phyloP scores from a whole-genome alignment of 371 early-diverging fungal species.

The Mucor saturninus region DNA sequence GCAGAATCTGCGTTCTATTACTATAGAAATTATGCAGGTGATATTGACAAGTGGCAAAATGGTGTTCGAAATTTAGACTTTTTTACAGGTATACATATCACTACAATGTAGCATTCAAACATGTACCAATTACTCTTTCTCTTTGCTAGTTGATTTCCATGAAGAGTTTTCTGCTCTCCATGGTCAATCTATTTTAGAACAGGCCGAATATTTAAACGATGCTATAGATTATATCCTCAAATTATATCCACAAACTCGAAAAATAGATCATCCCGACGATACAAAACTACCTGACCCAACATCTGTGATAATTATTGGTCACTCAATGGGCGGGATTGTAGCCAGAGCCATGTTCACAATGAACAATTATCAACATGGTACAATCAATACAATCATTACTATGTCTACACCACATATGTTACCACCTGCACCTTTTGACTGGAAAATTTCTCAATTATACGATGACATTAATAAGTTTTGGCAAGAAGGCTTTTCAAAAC shows the following conservation, averaged over 20 bases:
- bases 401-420: constrained; percentile 88
- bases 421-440: constrained; percentile 85
- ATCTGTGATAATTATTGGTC: constrained; percentile 88
- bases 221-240: constrained; percentile 85
- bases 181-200: constrained; percentile 77
- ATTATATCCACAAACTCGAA: constrained; percentile 60
- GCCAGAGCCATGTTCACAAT: constrained; percentile 82
- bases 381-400: constrained; percentile 87
- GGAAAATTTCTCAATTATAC: constrained; percentile 79
- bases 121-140: too few species aligned
- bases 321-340: constrained; percentile 98
- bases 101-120: not conserved
- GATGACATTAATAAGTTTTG: constrained; percentile 75
- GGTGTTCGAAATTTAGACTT: constrained; percentile 74
- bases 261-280: constrained; percentile 13
- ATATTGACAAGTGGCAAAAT: constrained; percentile 32
- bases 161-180: constrained; percentile 93
- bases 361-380: constrained; percentile 72
- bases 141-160: constrained; percentile 76
- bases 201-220: constrained; percentile 86
- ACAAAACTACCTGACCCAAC: constrained; percentile 55
- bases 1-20: constrained; percentile 68
- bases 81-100: constrained; percentile 69
- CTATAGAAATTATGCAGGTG: constrained; percentile 49
- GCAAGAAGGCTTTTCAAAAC: constrained; percentile 58